Base-by-base conservation (phyloP, 1,284 basidiomycete genomes). In the Austroboletus niveus region DNA sequence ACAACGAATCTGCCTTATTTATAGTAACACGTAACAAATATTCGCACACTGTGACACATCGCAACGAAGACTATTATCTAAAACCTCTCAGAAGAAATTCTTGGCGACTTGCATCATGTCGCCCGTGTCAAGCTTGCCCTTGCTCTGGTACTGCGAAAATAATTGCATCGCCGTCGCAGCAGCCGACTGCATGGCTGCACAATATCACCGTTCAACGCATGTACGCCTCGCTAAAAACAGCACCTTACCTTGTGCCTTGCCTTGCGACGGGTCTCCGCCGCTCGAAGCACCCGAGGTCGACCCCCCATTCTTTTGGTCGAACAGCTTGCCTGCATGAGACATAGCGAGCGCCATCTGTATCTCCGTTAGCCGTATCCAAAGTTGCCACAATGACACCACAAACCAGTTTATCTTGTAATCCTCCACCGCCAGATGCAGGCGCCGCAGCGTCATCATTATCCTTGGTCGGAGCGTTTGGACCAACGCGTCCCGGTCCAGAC, bases 281-380 rank as follows among this genome's bases (percentile, higher is more conserved):
- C 12, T 9, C 8, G n/a, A 11, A 31, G 54, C 48, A 9, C 55
- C 43, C 22, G 31, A 49, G 20, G 46, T 45, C 30, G 62, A 49
- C 8, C 61, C 63, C 17, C 46, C 58, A 22, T 60, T 65, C 58
- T 68, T 70, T 62, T 68, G 70, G 29, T 68, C 66, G 17, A 68
- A 68, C 32, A 68, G 15, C 41, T 69, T 70, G 3, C 68, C 67
- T 1, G 66, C 66, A 0, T 68, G 68, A 5, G 68, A 53, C 66
- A 68, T 68, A n/a, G 66, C 66, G 14, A 68, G 55, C 0, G 58
- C 51, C 55, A 70, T 57, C 66, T 68, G 15, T 6, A 8, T 36
- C 11, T 11, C 20, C 30, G 12, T 62, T 46, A 60, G 50, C n/a
- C 30, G 14, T 39, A 12, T 15, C 3, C 10, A 11, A 5, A 40